A percentile compares a stretch with the other conserved stretches of the same genome.
phyloP scores from a whole-genome alignment of 2,329 filamentous ascomycete species.

The Nemania sp. region DNA sequence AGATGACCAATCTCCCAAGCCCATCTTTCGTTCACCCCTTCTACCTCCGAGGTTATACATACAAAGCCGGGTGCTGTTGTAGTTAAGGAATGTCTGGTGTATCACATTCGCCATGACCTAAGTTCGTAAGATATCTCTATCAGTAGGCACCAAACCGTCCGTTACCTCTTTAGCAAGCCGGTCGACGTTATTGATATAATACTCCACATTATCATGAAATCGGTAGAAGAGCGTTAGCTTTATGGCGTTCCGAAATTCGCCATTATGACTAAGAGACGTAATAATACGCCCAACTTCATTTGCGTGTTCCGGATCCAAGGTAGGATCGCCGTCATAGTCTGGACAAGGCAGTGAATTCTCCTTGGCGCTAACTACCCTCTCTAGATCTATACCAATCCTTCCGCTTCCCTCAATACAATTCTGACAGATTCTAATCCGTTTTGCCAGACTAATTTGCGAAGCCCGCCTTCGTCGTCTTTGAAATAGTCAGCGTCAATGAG shows the following conservation, averaged over 20 bases:
- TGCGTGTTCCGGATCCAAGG: slow-evolving; percentile 9
- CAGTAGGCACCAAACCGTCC: neutral
- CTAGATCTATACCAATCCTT: neutral
- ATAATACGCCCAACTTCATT: slow-evolving; percentile 11
- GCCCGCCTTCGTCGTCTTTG: neutral
- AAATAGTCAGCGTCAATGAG: neutral
- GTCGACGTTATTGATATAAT: slow-evolving; percentile 19
- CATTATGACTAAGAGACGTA: neutral
- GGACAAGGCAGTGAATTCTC: neutral
- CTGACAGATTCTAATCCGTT: slow-evolving; percentile 21
- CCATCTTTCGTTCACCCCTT: slow-evolving; percentile 24
- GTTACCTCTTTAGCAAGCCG: slow-evolving; percentile 11
- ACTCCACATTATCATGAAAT: slow-evolving; percentile 22
- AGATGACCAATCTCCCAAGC: too few species aligned
- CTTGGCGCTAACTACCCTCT: neutral
- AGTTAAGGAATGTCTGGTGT: slow-evolving; percentile 5
- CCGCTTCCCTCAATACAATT: slow-evolving; percentile 15
- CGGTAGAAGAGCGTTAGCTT: neutral
- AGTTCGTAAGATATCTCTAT: slow-evolving; percentile 19
- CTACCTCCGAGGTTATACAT: slow-evolving; percentile 25
- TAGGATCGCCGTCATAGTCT: slow-evolving; percentile 4
- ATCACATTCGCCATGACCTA: slow-evolving; percentile 26
- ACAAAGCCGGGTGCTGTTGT: neutral
- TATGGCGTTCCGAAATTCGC: neutral
- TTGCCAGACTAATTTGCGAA: slow-evolving; percentile 18